Base-by-base conservation (phyloP, 2,329 filamentous ascomycete genomes). In the Ophiocordyceps camponoti-floridani region DNA sequence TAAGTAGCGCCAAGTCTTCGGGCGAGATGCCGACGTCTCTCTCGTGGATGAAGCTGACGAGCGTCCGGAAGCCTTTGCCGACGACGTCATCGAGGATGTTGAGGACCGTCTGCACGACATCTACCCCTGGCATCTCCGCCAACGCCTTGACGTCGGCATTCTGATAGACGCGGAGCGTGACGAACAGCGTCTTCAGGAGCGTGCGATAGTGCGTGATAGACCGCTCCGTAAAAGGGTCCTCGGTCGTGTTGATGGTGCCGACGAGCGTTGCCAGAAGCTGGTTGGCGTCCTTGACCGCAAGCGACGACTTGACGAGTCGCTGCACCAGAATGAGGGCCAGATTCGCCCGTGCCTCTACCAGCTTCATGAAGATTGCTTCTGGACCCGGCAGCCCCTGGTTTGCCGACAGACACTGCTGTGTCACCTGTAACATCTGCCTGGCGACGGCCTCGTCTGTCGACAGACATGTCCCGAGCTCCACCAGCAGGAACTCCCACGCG, bases 401-500 rank as follows among this genome's bases (percentile, higher is more conserved):
- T 6, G 86, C 79, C 44, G 73, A 67, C 47, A 98, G 68, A 54
- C 87, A 94, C 53, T 84, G 79, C 50, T 78, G 73, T 8, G 84
- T 78, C 42, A 93, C 81, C 47, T 80, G 72, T 30, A 84, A 67
- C 65, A 94, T 79, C 46, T 83, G 73, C 52, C 74, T 77, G 46
- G 79, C 75, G 4, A 89, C 66, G 23, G 63, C 64, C 13, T 67
- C 62, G 49, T 69, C 66, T 33, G 63, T 60, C 1, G 70, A 69
- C n/a, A 77, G 61, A 47, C 69, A 75, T 35, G 76, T 76, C 57
- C 82, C 85, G 43, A 98, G 72, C 55, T 95, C 89, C 43, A 91
- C 71, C 13, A 89, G 75, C 9, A 98, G 70, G 47, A 85, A 79
- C 58, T 93, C 88, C 86, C 89, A 96, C 45, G 85, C 83, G 53